phyloP scores from a whole-genome alignment of 2,329 filamentous ascomycete genomes.

The Ascochyta clinopodiicola region DNA sequence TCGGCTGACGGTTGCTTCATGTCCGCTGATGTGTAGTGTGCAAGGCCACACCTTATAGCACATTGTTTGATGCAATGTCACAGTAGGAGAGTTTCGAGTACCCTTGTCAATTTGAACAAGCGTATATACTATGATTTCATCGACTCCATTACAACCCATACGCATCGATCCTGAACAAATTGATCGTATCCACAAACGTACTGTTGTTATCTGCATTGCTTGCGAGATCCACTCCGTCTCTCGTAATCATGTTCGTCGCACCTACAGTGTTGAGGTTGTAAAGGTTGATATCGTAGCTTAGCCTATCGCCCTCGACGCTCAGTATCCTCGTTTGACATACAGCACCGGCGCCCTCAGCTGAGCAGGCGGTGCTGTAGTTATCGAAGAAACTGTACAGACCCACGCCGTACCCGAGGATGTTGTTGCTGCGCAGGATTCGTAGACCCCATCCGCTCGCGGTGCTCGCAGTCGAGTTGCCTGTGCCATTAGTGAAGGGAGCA shows the following conservation, averaged over 20 bases:
- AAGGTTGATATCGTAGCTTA: slow-evolving; percentile 44
- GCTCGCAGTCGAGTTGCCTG: slow-evolving; percentile 24
- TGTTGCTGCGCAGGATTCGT: slow-evolving; percentile 63
- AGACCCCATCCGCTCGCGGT: slow-evolving; percentile 67
- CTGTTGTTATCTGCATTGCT: slow-evolving; percentile 56
- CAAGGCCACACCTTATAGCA: too few relatives aligned
- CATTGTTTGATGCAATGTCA: too few relatives aligned
- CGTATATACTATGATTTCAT: too few relatives aligned
- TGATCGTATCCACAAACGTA: slow-evolving; percentile 49
- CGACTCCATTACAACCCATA: slow-evolving; percentile 9
- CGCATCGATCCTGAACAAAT: slow-evolving; percentile 36
- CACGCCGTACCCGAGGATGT: slow-evolving; percentile 66
- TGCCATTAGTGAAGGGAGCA: slow-evolving; percentile 58
- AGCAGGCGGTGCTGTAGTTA: slow-evolving; percentile 60
- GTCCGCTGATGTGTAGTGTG: too few relatives aligned
- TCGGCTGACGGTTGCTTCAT: too few relatives aligned
- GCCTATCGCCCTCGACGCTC: slow-evolving; percentile 52
- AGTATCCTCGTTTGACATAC: slow-evolving; percentile 59
- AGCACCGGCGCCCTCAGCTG: slow-evolving; percentile 32
- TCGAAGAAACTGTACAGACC: slow-evolving; percentile 74
- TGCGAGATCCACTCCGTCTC: slow-evolving; percentile 53
- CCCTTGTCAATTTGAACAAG: too few relatives aligned
- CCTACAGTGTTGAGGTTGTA: slow-evolving; percentile 59
- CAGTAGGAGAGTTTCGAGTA: too few relatives aligned
- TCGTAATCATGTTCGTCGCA: slow-evolving; percentile 54